These are phyloP conservation scores for Gelatoporia subvermispora DNA, from an alignment of 768 basidiomycete genomes.

Conservation along the genomic window DNA sequence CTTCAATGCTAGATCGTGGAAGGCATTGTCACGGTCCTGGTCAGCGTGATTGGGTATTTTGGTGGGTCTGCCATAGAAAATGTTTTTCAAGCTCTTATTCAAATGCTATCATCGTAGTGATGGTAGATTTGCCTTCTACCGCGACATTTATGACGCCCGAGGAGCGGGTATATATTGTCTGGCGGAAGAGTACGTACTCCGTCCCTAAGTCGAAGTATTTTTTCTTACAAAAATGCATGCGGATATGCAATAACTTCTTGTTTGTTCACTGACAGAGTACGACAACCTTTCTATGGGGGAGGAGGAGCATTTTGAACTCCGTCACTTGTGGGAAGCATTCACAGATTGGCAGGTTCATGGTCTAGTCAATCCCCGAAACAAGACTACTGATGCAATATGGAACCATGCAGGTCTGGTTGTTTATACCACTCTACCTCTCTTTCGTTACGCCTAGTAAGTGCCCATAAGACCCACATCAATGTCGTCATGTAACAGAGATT, in stretches of 20 bases:
- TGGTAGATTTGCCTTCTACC: conserved; percentile 58
- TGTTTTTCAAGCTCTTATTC: too few relatives aligned
- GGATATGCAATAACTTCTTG: too few relatives aligned
- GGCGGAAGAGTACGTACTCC: conserved; percentile 45
- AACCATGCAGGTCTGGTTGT: conserved; percentile 26
- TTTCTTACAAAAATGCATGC: not conserved
- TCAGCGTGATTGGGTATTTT: conserved; percentile 49
- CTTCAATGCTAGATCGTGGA: conserved; percentile 47
- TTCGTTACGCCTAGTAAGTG: conserved; percentile 54
- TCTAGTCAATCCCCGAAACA: conserved; percentile 15
- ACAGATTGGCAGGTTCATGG: conserved; percentile 59
- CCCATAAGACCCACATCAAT: not conserved
- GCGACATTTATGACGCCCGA: conserved; percentile 59
- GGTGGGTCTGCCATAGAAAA: conserved; percentile 26
- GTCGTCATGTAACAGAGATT: not conserved
- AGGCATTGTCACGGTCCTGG: conserved; percentile 54
- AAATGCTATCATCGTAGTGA: conserved; percentile 30
- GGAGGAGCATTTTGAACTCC: conserved; percentile 52
- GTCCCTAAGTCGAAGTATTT: too few relatives aligned
- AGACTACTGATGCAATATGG: not conserved
- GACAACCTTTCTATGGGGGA: conserved; percentile 54
- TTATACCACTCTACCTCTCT: conserved; percentile 55
- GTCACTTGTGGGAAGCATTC: conserved; percentile 50
- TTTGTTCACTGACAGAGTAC: conserved; percentile 33
- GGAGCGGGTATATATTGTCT: conserved; percentile 49